Conservation (phyloP, 257 asterid species). For the Solanum chiquidenum region DNA sequence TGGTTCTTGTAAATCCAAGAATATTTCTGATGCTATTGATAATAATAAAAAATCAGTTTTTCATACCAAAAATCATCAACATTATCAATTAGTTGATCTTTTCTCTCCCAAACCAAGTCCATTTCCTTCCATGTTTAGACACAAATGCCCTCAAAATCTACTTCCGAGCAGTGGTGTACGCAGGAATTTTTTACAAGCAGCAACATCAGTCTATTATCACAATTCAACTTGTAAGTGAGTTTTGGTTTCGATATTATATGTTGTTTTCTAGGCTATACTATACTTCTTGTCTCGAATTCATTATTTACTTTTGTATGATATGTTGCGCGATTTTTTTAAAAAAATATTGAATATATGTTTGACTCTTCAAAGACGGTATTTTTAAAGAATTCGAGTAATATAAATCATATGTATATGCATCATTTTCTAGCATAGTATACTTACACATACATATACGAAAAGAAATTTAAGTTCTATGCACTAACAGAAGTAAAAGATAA, state of each 20-base stretch:
- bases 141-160: neutral
- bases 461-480: neutral
- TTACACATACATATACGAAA: neutral
- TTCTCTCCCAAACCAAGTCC: slow-evolving; percentile 9
- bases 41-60: neutral
- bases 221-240: neutral
- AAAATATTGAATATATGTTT: no score
- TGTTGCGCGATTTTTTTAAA: neutral
- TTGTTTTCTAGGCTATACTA: neutral
- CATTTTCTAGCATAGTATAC: neutral
- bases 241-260: neutral
- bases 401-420: neutral
- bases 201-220: neutral
- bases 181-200: neutral
- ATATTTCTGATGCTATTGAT: slow-evolving; percentile 20
- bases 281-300: neutral
- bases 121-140: slow-evolving; percentile 4
- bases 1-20: slow-evolving; percentile 38
- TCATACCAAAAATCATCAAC: neutral
- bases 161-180: neutral
- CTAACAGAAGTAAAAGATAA: neutral
- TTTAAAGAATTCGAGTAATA: neutral
- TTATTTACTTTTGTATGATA: neutral
- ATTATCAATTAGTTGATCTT: slow-evolving; percentile 8
- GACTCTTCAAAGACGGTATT: neutral